Conservation (phyloP, 306 rosid species). For the Castanea sativa region DNA sequence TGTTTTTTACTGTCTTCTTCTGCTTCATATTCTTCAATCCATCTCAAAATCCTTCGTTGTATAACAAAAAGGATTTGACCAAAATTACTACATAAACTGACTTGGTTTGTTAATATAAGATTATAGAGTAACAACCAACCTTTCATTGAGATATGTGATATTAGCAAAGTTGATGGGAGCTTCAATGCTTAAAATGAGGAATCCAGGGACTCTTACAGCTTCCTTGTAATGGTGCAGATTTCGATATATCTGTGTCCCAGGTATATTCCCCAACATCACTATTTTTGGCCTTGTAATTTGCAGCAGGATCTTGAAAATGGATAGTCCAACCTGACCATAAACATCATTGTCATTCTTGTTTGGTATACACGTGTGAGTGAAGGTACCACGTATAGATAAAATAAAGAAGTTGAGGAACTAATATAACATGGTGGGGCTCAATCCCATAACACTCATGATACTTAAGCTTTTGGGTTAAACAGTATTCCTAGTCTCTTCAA, state of each 20-base stretch:
- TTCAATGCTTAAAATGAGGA: slow-evolving; percentile 82
- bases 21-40: slow-evolving; percentile 76
- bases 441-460: no score
- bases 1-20: slow-evolving; percentile 42
- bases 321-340: slow-evolving; percentile 66
- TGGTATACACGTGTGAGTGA: no score
- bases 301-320: slow-evolving; percentile 70
- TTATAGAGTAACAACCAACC: slow-evolving; percentile 38
- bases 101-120: background rate
- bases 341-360: slow-evolving; percentile 7
- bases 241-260: slow-evolving; percentile 72
- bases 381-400: no score
- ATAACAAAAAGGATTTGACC: background rate
- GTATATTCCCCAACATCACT: slow-evolving; percentile 76
- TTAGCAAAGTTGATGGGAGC: slow-evolving; percentile 95
- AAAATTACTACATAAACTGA: background rate
- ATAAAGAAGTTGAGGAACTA: no score
- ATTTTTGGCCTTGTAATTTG: slow-evolving; percentile 92
- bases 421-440: no score
- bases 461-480: no score
- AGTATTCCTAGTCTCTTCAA: no score
- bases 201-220: slow-evolving; percentile 63
- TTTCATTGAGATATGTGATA: slow-evolving; percentile 79
- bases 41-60: slow-evolving; percentile 61
- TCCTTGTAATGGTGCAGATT: slow-evolving; percentile 80